Evolutionary conservation across 1,139 yeast species (phyloP).

Genomic region (Citeromyces siamensis): DNA sequence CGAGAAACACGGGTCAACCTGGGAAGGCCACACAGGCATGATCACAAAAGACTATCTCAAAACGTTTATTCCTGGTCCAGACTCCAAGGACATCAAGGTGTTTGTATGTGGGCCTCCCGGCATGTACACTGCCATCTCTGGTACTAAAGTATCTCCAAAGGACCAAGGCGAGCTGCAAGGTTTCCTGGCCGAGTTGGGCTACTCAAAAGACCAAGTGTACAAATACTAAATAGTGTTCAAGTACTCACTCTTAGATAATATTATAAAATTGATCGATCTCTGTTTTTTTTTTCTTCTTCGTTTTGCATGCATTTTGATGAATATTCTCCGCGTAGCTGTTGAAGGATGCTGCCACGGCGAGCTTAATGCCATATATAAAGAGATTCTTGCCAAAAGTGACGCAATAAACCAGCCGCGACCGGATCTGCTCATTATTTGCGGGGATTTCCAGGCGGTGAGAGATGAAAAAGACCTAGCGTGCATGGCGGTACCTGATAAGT

Average conservation of each 20-base stretch:
- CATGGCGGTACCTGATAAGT: constrained; percentile 47
- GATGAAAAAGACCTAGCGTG: constrained; percentile 49
- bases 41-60: constrained; percentile 59
- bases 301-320: neutral
- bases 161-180: constrained; percentile 97
- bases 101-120: constrained; percentile 93
- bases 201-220: constrained; percentile 76
- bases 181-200: constrained; percentile 78
- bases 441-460: constrained; percentile 75
- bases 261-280: neutral
- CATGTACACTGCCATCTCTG: constrained; percentile 74
- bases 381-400: constrained; percentile 6
- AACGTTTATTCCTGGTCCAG: constrained; percentile 38
- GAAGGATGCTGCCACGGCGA: constrained; percentile 96
- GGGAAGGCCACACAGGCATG: constrained; percentile 51
- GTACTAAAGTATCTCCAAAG: constrained; percentile 70
- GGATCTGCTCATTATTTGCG: constrained; percentile 72
- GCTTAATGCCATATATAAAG: constrained; percentile 44
- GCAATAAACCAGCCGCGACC: constrained; percentile 17
- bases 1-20: constrained; percentile 43
- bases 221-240: constrained; percentile 45
- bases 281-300: neutral
- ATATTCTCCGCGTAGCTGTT: constrained; percentile 36
- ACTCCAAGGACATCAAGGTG: constrained; percentile 39
- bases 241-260: neutral